These are phyloP conservation scores for Colletotrichum sp. DNA, from an alignment of 2,329 filamentous ascomycete genomes.

Conservation along the genomic window DNA sequence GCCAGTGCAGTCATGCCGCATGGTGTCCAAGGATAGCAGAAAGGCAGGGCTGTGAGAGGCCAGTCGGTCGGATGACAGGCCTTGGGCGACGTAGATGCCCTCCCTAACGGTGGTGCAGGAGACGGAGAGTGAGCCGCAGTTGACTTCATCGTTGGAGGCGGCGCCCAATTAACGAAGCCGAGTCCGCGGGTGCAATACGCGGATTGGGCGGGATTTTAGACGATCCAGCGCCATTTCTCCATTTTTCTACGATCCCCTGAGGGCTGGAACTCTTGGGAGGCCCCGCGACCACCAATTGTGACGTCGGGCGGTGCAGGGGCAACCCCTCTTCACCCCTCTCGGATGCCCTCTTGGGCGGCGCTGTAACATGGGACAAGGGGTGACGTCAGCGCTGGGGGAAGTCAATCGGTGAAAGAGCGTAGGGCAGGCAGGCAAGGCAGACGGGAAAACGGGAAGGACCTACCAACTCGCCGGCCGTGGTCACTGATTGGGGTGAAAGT, in stretches of 20 bases:
- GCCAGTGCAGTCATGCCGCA: background rate
- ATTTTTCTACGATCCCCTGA: background rate
- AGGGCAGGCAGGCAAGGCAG: background rate
- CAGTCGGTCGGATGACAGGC: background rate
- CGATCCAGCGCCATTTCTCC: conserved; percentile 13
- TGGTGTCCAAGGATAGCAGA: background rate
- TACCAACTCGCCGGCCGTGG: background rate
- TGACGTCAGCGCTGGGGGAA: conserved; percentile 9
- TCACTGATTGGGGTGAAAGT: background rate
- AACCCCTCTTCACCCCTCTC: background rate
- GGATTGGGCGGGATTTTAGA: conserved; percentile 6
- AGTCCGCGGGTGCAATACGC: conserved; percentile 4
- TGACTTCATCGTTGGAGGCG: conserved; percentile 7
- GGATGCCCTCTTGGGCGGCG: background rate
- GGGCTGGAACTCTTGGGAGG: background rate
- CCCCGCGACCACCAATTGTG: conserved; percentile 6
- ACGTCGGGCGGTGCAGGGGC: background rate
- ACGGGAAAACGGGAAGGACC: background rate
- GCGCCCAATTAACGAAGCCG: conserved; percentile 3
- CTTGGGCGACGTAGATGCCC: conserved; percentile 13
- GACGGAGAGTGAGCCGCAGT: background rate
- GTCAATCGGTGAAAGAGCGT: background rate
- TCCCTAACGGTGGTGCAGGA: background rate
- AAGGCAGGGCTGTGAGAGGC: background rate
- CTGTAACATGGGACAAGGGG: background rate